Conservation (phyloP, 176 grass and related monocot genomes). For the Pontederia paniculata region DNA sequence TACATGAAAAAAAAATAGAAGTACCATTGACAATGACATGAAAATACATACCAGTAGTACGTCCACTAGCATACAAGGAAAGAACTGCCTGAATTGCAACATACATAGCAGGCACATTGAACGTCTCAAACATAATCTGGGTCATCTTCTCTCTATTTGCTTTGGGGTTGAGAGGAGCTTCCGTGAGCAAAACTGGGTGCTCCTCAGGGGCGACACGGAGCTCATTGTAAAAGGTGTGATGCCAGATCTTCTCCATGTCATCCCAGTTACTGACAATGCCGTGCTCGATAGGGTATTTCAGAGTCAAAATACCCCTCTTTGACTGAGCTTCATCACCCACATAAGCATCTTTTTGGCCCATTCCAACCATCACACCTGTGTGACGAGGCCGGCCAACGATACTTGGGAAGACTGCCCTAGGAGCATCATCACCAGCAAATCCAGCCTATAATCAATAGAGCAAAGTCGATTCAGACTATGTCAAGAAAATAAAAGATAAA, state of each 20-base stretch:
- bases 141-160: slow-evolving; percentile 13
- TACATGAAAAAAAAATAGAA: not conserved
- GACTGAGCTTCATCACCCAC: slow-evolving; percentile 11
- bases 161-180: slow-evolving; percentile 10
- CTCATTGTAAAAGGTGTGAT: slow-evolving; percentile 9
- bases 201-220: slow-evolving; percentile 10
- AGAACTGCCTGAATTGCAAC: slow-evolving; percentile 7
- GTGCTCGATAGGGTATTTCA: slow-evolving; percentile 10
- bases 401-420: slow-evolving; percentile 8
- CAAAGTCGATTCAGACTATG: not conserved
- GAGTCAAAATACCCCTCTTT: slow-evolving; percentile 5
- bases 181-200: slow-evolving; percentile 1
- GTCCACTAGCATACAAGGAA: slow-evolving; percentile 5
- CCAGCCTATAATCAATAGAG: not conserved
- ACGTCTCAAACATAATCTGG: slow-evolving; percentile 10
- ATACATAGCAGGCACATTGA: slow-evolving; percentile 11
- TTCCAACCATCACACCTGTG: slow-evolving; percentile 10
- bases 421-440: slow-evolving; percentile 9
- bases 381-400: slow-evolving; percentile 6
- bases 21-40: not conserved
- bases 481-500: not conserved
- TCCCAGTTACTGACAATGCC: slow-evolving; percentile 10
- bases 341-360: slow-evolving; percentile 11
- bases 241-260: slow-evolving; percentile 14
- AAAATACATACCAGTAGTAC: slow-evolving; percentile 3